These are phyloP conservation scores for Pueraria montana DNA, from an alignment of 306 rosid genomes.

Conservation along the genomic window DNA sequence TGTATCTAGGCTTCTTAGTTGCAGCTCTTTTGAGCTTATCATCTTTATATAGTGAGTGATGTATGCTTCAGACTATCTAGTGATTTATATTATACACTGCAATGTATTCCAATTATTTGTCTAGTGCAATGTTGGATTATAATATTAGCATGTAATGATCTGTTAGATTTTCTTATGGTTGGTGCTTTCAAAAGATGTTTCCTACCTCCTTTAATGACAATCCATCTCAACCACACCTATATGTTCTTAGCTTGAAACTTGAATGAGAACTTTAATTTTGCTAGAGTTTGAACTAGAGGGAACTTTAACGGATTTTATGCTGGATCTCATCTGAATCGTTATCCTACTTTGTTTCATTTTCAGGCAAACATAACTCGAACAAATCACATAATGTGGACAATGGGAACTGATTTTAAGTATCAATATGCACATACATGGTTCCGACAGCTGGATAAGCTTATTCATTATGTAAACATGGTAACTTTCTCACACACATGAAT, in stretches of 20 bases:
- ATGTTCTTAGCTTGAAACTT: conserved; percentile 36
- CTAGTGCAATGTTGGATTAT: conserved; percentile 15
- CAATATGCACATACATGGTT: conserved; percentile 96
- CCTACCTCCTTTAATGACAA: conserved; percentile 12
- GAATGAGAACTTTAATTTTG: conserved; percentile 30
- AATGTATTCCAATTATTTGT: conserved; percentile 16
- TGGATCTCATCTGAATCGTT: conserved; percentile 37
- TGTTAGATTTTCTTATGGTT: conserved; percentile 18
- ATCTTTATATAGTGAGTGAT: neutral
- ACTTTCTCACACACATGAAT: conserved; percentile 14
- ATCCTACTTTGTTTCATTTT: conserved; percentile 45
- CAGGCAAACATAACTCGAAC: conserved; percentile 97
- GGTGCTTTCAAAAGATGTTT: conserved; percentile 30
- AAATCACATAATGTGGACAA: conserved; percentile 97
- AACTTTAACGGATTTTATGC: conserved; percentile 31
- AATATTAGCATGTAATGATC: conserved; percentile 1
- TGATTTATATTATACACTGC: conserved; percentile 19
- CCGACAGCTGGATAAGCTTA: conserved; percentile 91
- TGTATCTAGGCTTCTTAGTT: neutral
- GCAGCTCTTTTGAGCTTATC: conserved; percentile 17
- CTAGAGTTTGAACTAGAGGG: neutral
- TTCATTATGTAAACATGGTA: conserved; percentile 96
- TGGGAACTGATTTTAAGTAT: conserved; percentile 99
- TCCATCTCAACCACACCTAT: conserved; percentile 30
- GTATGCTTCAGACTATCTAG: conserved; percentile 1